These are phyloP conservation scores for Lentinula novae-zelandiae DNA, from an alignment of 1,284 basidiomycete genomes.

Conservation along the genomic window DNA sequence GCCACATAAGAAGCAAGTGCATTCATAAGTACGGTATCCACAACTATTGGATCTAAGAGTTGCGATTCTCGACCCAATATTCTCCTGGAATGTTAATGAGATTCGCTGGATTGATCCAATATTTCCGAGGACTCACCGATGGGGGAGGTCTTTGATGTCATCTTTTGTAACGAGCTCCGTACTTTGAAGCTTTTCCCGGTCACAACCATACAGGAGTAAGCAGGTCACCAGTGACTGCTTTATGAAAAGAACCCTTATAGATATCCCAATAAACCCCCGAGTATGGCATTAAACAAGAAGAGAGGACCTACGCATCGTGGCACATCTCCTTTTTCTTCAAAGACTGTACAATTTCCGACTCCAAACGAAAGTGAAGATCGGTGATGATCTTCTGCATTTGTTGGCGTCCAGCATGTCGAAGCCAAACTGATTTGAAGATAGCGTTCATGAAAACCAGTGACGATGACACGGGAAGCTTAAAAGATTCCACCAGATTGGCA, in stretches of 20 bases:
- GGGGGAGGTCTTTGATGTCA: constrained; percentile 48
- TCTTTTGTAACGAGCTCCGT: constrained; percentile 40
- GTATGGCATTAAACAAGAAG: neutral
- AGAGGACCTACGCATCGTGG: constrained; percentile 31
- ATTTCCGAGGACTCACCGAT: constrained; percentile 37
- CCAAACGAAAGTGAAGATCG: constrained; percentile 42
- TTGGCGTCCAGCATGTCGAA: constrained; percentile 52
- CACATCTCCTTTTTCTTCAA: constrained; percentile 28
- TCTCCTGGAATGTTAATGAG: constrained; percentile 37
- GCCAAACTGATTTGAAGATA: constrained; percentile 48
- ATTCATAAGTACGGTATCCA: constrained; percentile 51
- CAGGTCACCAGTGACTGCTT: constrained; percentile 55
- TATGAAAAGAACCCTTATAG: constrained; percentile 42
- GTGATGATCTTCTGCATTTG: constrained; percentile 50
- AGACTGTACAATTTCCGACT: constrained; percentile 31
- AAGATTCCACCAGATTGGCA: constrained; percentile 35
- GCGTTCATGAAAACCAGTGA: constrained; percentile 46
- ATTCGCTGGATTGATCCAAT: constrained; percentile 6
- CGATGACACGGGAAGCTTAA: constrained; percentile 39
- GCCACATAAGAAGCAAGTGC: constrained; percentile 50
- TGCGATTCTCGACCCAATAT: constrained; percentile 36
- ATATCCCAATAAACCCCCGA: neutral
- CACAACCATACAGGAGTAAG: constrained; percentile 62
- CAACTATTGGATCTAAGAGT: constrained; percentile 51
- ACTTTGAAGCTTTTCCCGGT: constrained; percentile 40